Evolutionary conservation across 2,329 filamentous ascomycete genomes (phyloP).

Genomic region (Aureobasidium leucospermi): DNA sequence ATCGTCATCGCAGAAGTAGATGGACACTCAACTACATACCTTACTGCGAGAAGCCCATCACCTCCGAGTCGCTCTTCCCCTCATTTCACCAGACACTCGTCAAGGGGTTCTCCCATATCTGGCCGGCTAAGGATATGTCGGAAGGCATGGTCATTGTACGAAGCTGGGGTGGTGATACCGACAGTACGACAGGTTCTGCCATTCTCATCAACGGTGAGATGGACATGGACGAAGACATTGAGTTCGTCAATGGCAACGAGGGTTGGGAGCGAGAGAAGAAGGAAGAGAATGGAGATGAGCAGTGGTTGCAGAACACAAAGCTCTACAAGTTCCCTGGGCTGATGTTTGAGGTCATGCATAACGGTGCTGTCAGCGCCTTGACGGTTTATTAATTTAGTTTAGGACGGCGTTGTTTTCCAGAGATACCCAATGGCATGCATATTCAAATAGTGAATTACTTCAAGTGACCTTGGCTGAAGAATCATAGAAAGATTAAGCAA

Average conservation of each 20-base stretch:
- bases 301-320: slow-evolving; percentile 65
- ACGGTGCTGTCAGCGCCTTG: slow-evolving; percentile 78
- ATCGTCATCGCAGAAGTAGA: slow-evolving; percentile 79
- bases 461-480: not conserved
- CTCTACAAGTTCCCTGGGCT: slow-evolving; percentile 89
- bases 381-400: slow-evolving; percentile 62
- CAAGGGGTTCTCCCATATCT: slow-evolving; percentile 59
- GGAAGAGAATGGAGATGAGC: slow-evolving; percentile 39
- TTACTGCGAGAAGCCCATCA: slow-evolving; percentile 40
- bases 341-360: slow-evolving; percentile 93
- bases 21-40: slow-evolving; percentile 62
- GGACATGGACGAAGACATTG: slow-evolving; percentile 29
- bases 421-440: slow-evolving; percentile 2
- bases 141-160: slow-evolving; percentile 31
- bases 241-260: slow-evolving; percentile 20
- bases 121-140: slow-evolving; percentile 44
- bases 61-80: slow-evolving; percentile 72
- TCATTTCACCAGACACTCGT: slow-evolving; percentile 63
- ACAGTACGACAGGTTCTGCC: slow-evolving; percentile 26
- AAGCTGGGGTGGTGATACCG: slow-evolving; percentile 25
- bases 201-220: slow-evolving; percentile 24
- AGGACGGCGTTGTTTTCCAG: not conserved
- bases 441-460: not conserved
- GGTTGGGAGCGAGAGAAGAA: slow-evolving; percentile 27
- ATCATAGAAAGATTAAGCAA: not conserved